Evolutionary conservation across 148 eudicot species (phyloP), one percentile per base, ranked within the genome.

Genomic region (Pharnaceum exiguum): DNA sequence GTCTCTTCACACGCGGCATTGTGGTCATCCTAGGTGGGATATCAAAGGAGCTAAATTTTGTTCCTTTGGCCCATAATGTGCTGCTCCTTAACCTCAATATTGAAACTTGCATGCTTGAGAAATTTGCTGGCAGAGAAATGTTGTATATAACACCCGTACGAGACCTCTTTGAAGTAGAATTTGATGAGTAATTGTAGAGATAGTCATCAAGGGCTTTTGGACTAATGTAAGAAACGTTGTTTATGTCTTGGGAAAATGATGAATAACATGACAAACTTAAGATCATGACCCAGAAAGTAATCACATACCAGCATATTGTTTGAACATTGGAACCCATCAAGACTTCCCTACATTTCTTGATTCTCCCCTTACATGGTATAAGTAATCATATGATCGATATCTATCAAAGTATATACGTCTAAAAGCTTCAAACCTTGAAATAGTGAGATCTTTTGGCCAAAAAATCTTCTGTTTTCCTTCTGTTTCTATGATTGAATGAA

Each of bases 121-220:
- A 79, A 56, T 87, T 87, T 3, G 80, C 10, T 2, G 95, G 93
- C 8, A 79, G 77, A 28, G 84, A 55, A 28, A 84, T 52, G 54
- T 80, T 60, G 67, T 82, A 71, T 13, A 80, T n/a, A 35, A 38
- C 59, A 43, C 97, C 89, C 28, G 89, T 82, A 13, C 51, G 71
- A 55, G 64, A 67, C 19, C 7, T 44, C 26, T 49, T 67, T 1
- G 35, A n/a, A n/a, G 75, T 28, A 0, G 46, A 26, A 4, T 37
- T 38, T 3, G 36, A 40, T 0, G 87, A 65, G 37, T 78, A 68
- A 17, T 56, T 65, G 10, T 59, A 77, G 33, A 90, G 22, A 57
- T 55, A 75, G 27, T 69, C 77, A 62, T 82, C 82, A 39, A 87
- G 40, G 3, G 77, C 64, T 23, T 17, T 29, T 46, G 51, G 51